These are phyloP conservation scores for Erigeron philadelphicus DNA, from an alignment of 140 eudicot species.

Conservation along the genomic window DNA sequence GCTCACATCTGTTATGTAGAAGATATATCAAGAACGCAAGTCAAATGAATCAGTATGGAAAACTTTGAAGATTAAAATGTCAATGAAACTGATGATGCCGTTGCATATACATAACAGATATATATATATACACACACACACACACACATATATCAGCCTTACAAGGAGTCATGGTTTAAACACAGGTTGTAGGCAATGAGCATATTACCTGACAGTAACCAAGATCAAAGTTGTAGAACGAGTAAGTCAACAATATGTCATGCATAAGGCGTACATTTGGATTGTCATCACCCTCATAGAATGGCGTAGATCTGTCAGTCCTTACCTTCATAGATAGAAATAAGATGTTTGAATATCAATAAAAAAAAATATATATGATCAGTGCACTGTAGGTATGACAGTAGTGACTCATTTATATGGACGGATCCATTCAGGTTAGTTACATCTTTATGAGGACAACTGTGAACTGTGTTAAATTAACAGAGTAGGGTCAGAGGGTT, in stretches of 20 bases:
- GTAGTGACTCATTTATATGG: too few species aligned
- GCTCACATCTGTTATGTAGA: slow-evolving; percentile 36
- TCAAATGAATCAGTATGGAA: too few species aligned
- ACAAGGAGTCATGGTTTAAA: background rate
- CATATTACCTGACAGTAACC: slow-evolving; percentile 89
- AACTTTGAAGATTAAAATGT: too few species aligned
- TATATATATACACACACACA: too few species aligned
- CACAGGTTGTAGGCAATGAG: slow-evolving; percentile 4
- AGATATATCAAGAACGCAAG: slow-evolving; percentile 19
- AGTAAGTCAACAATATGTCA: slow-evolving; percentile 78
- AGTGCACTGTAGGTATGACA: background rate
- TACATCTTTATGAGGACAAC: too few species aligned
- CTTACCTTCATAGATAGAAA: slow-evolving; percentile 53
- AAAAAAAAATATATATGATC: background rate
- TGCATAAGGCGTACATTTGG: slow-evolving; percentile 64
- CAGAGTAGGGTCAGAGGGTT: too few species aligned
- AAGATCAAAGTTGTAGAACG: slow-evolving; percentile 90
- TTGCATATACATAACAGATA: too few species aligned
- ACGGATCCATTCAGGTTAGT: too few species aligned
- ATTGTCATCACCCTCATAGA: slow-evolving; percentile 91
- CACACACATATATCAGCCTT: too few species aligned
- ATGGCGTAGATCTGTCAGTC: slow-evolving; percentile 83
- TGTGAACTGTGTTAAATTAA: too few species aligned
- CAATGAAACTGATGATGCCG: too few species aligned
- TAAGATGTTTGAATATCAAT: background rate